Base-by-base conservation (phyloP, 805 yeast species). In the Metschnikowia bowlesiae region DNA sequence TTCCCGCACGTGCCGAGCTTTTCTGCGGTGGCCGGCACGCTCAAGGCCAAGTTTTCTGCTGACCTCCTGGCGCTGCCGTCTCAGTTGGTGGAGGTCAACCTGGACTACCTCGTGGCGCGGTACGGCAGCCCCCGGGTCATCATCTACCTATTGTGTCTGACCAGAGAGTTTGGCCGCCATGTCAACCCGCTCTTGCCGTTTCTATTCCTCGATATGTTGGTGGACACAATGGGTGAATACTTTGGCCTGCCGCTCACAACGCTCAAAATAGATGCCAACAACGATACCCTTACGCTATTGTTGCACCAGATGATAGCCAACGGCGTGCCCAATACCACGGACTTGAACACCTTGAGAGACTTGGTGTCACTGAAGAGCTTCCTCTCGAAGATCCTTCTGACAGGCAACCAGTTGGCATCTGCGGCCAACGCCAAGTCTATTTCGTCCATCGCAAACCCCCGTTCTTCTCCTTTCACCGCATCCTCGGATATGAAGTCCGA, bases 231-330 rank as follows among this genome's bases (percentile, higher is more conserved):
- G 55, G 69, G 74, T 44, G 83, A 80, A 49, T 87, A 83, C 64
- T 84, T 88, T 39, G 78, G 78, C 22, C 51, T 65, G 2, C 83
- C 83, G 2, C 62, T 90, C 31, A 75, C 81, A 2, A 65, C 80
- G 1, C 62, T 78, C 28, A 85, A 83, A 56, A 68, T 94, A 9
- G 84, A 79, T 48, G 79, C 85, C 41, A 85, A 89, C 61, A 78
- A 76, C 55, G 95, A 89, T 60, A 81, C 87, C 1, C 67, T 90
- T 41, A 77, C 86, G 32, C 71, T 89, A 58, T 67, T 92, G 35
- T 68, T 91, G 53, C 85, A 83, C 60, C 94, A 87, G 61, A 81
- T 88, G 82, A 62, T 90, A 11, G 96, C 89, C 57, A 84, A 81
- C 37, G 91, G 92, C 3, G 74, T 77, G 33, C 96, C 97, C 2